These are phyloP conservation scores for Penicillium freii DNA, from an alignment of 2,329 filamentous ascomycete genomes.

Conservation along the genomic window DNA sequence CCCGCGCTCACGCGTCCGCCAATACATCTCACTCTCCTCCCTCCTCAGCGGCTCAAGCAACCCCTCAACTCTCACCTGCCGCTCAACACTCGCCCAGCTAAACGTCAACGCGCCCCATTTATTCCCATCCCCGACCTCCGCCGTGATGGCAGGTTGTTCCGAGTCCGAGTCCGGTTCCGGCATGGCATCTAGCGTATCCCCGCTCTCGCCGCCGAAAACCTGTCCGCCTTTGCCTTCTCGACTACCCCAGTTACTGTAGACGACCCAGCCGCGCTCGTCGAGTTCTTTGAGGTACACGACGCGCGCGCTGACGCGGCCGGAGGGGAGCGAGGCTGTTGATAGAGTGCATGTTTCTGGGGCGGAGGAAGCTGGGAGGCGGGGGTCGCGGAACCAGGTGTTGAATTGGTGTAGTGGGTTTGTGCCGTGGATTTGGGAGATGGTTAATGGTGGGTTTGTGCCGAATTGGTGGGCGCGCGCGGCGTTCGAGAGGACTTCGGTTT, in stretches of 20 bases:
- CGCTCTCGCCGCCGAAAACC: slow-evolving; percentile 34
- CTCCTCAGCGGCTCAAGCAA: slow-evolving; percentile 61
- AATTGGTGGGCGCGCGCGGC: slow-evolving; percentile 46
- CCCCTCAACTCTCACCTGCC: slow-evolving; percentile 90
- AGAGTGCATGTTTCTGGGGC: slow-evolving; percentile 88
- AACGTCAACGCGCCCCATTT: slow-evolving; percentile 80
- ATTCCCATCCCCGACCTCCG: slow-evolving; percentile 51
- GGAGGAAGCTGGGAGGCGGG: slow-evolving; percentile 59
- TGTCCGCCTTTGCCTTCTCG: slow-evolving; percentile 51
- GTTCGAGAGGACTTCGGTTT: slow-evolving; percentile 36
- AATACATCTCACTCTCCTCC: slow-evolving; percentile 70
- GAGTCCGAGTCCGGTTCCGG: slow-evolving; percentile 55
- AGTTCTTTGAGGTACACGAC: slow-evolving; percentile 96
- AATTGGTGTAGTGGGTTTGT: slow-evolving; percentile 75
- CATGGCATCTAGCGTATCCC: slow-evolving; percentile 51
- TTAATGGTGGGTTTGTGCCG: slow-evolving; percentile 43
- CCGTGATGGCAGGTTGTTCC: slow-evolving; percentile 3
- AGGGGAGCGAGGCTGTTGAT: slow-evolving; percentile 78
- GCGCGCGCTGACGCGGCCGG: slow-evolving; percentile 78
- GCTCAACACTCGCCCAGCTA: slow-evolving; percentile 81
- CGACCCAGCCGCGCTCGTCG: slow-evolving; percentile 75
- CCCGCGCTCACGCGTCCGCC: slow-evolving; percentile 68
- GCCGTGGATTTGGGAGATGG: slow-evolving; percentile 42
- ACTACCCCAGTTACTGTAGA: slow-evolving; percentile 89
- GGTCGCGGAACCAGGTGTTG: slow-evolving; percentile 80